phyloP scores from a whole-genome alignment of 1,139 yeast species.

The Pichia inconspicua region DNA sequence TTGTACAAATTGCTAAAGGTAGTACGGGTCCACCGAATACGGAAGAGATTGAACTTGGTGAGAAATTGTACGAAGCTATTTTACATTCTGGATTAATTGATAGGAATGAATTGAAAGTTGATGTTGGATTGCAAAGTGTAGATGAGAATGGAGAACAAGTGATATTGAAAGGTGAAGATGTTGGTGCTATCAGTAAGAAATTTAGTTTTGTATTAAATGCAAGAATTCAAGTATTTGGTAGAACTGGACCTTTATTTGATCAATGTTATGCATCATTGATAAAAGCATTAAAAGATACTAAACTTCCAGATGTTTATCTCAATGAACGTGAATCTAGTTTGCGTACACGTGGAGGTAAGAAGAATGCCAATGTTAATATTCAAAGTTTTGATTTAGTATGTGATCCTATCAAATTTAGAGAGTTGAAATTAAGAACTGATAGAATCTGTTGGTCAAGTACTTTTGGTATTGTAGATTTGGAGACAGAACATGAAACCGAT shows the following conservation, averaged over 20 bases:
- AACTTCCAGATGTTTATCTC: conserved; percentile 59
- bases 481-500: conserved; percentile 23
- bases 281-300: conserved; percentile 52
- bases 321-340: conserved; percentile 49
- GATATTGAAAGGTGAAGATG: conserved; percentile 36
- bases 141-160: conserved; percentile 21
- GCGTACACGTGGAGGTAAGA: conserved; percentile 28
- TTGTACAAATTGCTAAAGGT: conserved; percentile 75
- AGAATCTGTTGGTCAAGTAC: conserved; percentile 48
- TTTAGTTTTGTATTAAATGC: conserved; percentile 66
- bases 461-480: conserved; percentile 39
- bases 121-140: conserved; percentile 46
- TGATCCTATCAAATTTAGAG: conserved; percentile 31
- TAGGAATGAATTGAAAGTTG: conserved; percentile 37
- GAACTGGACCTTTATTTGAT: conserved; percentile 78
- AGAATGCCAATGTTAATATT: conserved; percentile 14
- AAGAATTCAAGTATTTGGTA: conserved; percentile 67
- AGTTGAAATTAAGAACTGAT: conserved; percentile 32
- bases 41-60: conserved; percentile 81
- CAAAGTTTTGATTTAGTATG: conserved; percentile 32
- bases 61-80: conserved; percentile 52
- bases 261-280: conserved; percentile 65
- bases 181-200: conserved; percentile 32
- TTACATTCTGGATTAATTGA: conserved; percentile 49
- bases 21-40: conserved; percentile 70